Evolutionary conservation across 176 grass and related monocot genomes (phyloP).

Genomic region (Chloris gayana): DNA sequence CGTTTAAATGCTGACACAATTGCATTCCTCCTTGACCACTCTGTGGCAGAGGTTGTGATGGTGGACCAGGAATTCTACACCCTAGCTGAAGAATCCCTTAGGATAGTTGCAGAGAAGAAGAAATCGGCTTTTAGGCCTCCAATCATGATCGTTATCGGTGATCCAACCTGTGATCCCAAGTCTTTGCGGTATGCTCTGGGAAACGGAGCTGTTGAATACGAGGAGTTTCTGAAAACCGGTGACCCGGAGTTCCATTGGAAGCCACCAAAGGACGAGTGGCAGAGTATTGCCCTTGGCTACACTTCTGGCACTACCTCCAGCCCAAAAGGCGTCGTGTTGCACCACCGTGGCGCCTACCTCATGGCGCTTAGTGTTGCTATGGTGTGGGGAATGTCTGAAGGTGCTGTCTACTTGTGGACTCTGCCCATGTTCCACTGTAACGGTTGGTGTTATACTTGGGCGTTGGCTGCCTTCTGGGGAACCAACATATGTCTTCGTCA

Average conservation of each 20-base stretch:
- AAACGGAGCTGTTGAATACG: constrained; percentile 78
- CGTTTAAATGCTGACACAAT: constrained; percentile 74
- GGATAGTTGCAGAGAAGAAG: constrained; percentile 62
- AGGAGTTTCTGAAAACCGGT: constrained; percentile 78
- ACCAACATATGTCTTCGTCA: constrained; percentile 96
- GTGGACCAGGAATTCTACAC: constrained; percentile 90
- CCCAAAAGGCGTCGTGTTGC: constrained; percentile 86
- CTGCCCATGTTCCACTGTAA: constrained; percentile 98
- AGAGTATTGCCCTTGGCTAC: constrained; percentile 85
- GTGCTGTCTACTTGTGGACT: constrained; percentile 87
- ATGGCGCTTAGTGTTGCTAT: constrained; percentile 81
- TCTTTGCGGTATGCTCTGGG: constrained; percentile 59
- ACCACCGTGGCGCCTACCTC: constrained; percentile 88
- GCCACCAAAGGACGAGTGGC: constrained; percentile 91
- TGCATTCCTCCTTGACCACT: constrained; percentile 86
- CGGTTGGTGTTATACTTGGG: constrained; percentile 94
- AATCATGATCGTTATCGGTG: constrained; percentile 62
- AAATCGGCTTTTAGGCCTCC: constrained; percentile 61
- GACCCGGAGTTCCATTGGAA: constrained; percentile 72
- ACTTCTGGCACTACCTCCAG: constrained; percentile 92
- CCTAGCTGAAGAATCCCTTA: constrained; percentile 77
- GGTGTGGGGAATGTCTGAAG: constrained; percentile 76
- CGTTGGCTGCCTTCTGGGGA: constrained; percentile 81
- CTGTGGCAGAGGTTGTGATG: constrained; percentile 69
- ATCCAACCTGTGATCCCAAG: constrained; percentile 59